These are phyloP conservation scores for Boletus patriciae DNA, from an alignment of 768 basidiomycete species.

Conservation along the genomic window DNA sequence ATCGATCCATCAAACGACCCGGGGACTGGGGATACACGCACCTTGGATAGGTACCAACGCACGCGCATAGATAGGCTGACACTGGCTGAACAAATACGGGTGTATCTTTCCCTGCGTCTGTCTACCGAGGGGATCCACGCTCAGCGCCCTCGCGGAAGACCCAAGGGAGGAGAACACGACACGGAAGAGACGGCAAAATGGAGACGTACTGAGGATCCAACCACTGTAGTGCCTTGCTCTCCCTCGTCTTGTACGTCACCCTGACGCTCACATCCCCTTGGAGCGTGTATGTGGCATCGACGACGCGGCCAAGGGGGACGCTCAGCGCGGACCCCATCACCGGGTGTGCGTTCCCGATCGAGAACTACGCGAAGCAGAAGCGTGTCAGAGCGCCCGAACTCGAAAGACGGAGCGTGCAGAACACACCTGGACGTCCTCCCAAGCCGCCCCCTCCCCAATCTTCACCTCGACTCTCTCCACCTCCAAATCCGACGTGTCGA, in stretches of 20 bases:
- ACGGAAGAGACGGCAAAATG: not conserved
- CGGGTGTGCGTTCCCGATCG: constrained; percentile 53
- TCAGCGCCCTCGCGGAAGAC: not conserved
- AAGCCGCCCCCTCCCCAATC: constrained; percentile 41
- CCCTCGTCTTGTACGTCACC: constrained; percentile 70
- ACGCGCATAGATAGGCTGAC: constrained; percentile 89
- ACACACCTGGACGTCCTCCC: constrained; percentile 47
- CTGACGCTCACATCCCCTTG: constrained; percentile 43
- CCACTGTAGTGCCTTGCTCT: constrained; percentile 85
- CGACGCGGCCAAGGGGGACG: constrained; percentile 48
- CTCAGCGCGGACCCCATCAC: constrained; percentile 77
- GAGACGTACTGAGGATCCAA: constrained; percentile 65
- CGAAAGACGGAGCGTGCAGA: too few relatives aligned
- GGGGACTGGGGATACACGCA: constrained; percentile 17
- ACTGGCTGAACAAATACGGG: constrained; percentile 92
- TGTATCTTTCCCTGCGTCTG: constrained; percentile 87
- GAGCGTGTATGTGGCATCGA: constrained; percentile 26
- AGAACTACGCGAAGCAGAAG: constrained; percentile 50
- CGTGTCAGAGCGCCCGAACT: too few relatives aligned
- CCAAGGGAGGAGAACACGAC: too few relatives aligned
- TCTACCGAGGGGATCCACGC: constrained; percentile 33
- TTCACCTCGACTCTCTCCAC: constrained; percentile 52
- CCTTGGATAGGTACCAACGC: constrained; percentile 78
- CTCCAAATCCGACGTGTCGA: constrained; percentile 74
- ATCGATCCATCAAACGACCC: not conserved